phyloP scores from a whole-genome alignment of 2,329 filamentous ascomycete genomes.

The Rutstroemia sp. region DNA sequence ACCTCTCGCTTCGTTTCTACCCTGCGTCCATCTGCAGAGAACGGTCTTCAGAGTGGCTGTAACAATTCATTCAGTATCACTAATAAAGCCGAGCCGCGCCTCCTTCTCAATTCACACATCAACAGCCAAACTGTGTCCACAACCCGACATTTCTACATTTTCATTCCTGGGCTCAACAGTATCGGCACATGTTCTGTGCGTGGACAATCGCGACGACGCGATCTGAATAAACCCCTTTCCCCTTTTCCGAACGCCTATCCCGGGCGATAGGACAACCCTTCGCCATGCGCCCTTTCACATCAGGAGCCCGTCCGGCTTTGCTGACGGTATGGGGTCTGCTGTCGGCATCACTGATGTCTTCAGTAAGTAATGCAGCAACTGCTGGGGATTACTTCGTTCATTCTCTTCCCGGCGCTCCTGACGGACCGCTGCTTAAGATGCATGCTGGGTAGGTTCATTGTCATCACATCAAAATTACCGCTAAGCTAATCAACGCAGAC shows the following conservation, averaged over 20 bases:
- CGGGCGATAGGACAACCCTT: conserved; percentile 10
- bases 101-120: neutral
- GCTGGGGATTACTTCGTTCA: conserved; percentile 88
- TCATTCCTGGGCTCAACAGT: neutral
- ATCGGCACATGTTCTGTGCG: conserved; percentile 1
- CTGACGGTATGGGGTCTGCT: conserved; percentile 30
- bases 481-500: conserved; percentile 42
- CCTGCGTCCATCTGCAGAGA: neutral
- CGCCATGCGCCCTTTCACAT: conserved; percentile 26
- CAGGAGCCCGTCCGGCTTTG: conserved; percentile 9
- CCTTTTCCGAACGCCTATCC: conserved; percentile 1
- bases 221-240: conserved; percentile 7
- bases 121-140: conserved; percentile 9
- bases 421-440: conserved; percentile 81
- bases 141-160: neutral
- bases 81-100: conserved; percentile 5
- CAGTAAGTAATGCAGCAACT: conserved; percentile 38
- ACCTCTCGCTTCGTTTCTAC: neutral
- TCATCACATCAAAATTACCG: neutral
- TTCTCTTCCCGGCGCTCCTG: conserved; percentile 75
- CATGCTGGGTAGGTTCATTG: conserved; percentile 74
- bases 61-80: conserved; percentile 1
- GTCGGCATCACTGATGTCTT: conserved; percentile 38
- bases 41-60: neutral
- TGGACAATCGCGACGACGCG: conserved; percentile 11